Base-by-base conservation (phyloP, 257 asterid species). In the Plantago elongata region DNA sequence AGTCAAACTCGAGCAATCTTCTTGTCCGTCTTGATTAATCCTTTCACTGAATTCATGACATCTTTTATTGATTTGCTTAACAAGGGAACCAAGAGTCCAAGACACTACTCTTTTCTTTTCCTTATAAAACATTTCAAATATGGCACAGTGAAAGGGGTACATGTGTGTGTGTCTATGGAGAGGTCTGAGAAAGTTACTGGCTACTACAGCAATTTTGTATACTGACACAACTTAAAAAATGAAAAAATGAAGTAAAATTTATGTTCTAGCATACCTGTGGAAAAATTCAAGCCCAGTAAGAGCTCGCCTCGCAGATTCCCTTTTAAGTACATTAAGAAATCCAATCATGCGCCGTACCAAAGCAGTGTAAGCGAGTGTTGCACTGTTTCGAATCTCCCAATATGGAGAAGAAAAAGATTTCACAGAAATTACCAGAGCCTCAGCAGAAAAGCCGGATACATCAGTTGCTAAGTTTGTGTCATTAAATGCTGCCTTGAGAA, bases 381-480 rank as follows among this genome's bases (percentile, higher is more conserved):
- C 99, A 81, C 99, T 87, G 75, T 92, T 92, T 38, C 99, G 89
- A 61, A 92, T 79, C 80, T 92, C 99, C 99, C 99, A 92, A 64
- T 92, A 81, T 12, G 97, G 50, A 65, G 99, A 92, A 65, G 99
- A 92, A 83, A 92, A 92, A 63, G 96, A 83, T 7, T 79, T 89
- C 70, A 92, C 81, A 34, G 97, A 72, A 51, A 81, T 56, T 61
- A 92, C 79, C 82, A 92, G 49, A 50, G 97, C 95, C 81, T 89
- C 96, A 7, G 96, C 90, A 73, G 84, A 78, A 70, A 92, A 89
- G 50, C 99, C 99, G 27, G 99, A 92, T 48, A 89, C 83, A 75
- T 92, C 99, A 65, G 96, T 86, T 42, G 99, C 90, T 45, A 92
- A 88, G 78, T 92, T 92, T 60, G 97, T 64, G 72, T 92, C 99